These are phyloP conservation scores for Amauroascus verrucosus DNA, from an alignment of 2,329 filamentous ascomycete species.

Conservation along the genomic window DNA sequence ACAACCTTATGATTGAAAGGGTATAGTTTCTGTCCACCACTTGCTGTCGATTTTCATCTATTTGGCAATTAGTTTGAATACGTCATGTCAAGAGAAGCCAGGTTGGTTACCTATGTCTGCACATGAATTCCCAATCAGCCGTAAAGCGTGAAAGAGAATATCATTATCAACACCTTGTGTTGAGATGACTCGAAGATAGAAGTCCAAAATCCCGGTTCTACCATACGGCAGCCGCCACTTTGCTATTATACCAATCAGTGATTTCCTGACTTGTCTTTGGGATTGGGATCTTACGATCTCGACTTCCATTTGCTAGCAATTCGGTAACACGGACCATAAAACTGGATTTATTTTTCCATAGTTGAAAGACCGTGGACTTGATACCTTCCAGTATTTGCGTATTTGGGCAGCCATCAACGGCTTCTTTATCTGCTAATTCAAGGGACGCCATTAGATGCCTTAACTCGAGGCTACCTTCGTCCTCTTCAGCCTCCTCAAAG, in stretches of 20 bases:
- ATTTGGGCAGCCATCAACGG: slow-evolving; percentile 19
- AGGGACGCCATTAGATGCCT: slow-evolving; percentile 25
- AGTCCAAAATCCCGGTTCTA: slow-evolving; percentile 32
- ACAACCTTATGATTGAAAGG: slow-evolving; percentile 28
- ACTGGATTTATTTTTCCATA: slow-evolving; percentile 31
- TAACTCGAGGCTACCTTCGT: slow-evolving; percentile 20
- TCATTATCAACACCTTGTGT: slow-evolving; percentile 23
- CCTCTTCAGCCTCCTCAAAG: slow-evolving; percentile 23
- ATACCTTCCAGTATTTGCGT: slow-evolving; percentile 22
- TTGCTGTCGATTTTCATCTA: slow-evolving; percentile 34
- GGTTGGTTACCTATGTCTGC: slow-evolving; percentile 32
- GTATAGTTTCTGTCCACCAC: slow-evolving; percentile 34
- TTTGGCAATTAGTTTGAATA: slow-evolving; percentile 14
- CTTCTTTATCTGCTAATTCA: slow-evolving; percentile 23
- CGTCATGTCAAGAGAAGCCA: not conserved
- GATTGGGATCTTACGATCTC: slow-evolving; percentile 29
- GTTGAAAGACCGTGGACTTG: slow-evolving; percentile 23
- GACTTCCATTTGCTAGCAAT: slow-evolving; percentile 34
- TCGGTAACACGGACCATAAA: slow-evolving; percentile 30
- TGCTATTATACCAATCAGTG: slow-evolving; percentile 21
- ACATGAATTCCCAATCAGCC: slow-evolving; percentile 38
- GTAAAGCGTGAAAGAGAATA: slow-evolving; percentile 33
- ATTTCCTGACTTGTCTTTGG: not conserved
- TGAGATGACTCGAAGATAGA: slow-evolving; percentile 33
- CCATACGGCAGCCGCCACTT: slow-evolving; percentile 33